These are phyloP conservation scores for Eucalyptus camaldulensis DNA, from an alignment of 345 rosid genomes.

Conservation along the genomic window DNA sequence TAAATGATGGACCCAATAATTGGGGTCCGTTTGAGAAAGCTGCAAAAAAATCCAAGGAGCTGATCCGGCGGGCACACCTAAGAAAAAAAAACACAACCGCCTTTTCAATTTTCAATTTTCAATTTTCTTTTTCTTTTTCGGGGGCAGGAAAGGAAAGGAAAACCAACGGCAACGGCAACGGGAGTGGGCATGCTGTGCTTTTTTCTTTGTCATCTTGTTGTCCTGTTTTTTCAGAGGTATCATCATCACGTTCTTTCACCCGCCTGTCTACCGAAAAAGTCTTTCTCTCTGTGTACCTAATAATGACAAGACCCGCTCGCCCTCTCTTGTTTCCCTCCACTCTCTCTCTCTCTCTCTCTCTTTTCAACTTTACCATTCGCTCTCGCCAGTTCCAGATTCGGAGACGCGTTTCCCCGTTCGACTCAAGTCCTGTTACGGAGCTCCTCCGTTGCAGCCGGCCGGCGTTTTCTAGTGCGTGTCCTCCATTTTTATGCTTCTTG, in stretches of 20 bases:
- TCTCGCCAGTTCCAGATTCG: neutral
- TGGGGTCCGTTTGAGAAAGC: neutral
- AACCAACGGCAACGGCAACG: neutral
- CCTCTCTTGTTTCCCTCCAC: neutral
- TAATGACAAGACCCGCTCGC: neutral
- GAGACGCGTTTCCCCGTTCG: neutral
- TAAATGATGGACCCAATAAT: neutral
- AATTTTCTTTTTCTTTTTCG: neutral
- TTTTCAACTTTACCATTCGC: neutral
- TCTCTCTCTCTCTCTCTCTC: neutral
- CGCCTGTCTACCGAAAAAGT: neutral
- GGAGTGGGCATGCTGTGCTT: neutral
- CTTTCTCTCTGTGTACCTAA: neutral
- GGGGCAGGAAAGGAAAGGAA: neutral
- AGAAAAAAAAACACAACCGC: neutral
- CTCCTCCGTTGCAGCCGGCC: neutral
- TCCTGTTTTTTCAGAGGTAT: neutral
- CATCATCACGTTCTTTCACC: neutral
- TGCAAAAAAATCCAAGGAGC: neutral
- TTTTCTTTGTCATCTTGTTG: neutral
- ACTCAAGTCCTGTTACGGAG: neutral
- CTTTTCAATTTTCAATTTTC: neutral
- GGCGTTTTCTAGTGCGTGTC: neutral
- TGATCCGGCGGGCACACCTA: neutral
- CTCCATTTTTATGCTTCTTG: neutral